These are phyloP conservation scores for Panellus pusillus DNA, from an alignment of 768 basidiomycete species.

Conservation along the genomic window DNA sequence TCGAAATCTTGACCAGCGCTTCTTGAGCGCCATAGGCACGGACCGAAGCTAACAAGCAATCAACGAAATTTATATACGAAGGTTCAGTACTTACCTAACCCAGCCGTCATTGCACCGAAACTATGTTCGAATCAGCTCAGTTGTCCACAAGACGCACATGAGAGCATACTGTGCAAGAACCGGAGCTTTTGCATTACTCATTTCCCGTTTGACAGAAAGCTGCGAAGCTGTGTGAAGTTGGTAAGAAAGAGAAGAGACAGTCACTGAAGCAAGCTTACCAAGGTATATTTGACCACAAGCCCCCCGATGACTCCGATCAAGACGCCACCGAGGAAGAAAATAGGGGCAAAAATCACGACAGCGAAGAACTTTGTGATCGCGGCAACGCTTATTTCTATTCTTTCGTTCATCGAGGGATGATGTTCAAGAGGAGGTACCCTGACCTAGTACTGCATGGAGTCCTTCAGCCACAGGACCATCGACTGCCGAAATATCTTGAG, in stretches of 20 bases:
- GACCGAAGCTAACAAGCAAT: conserved; percentile 45
- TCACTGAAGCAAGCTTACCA: conserved; percentile 2
- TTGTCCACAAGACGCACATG: not conserved
- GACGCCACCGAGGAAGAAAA: conserved; percentile 47
- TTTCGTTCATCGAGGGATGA: conserved; percentile 28
- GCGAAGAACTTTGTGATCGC: conserved; percentile 45
- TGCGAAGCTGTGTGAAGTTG: conserved; percentile 8
- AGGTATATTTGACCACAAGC: conserved; percentile 46
- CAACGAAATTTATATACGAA: not conserved
- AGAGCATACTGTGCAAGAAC: conserved; percentile 15
- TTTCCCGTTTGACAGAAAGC: conserved; percentile 28
- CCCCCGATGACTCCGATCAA: conserved; percentile 41
- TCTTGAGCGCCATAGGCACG: conserved; percentile 65
- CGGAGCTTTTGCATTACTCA: conserved; percentile 10
- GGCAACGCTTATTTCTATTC: conserved; percentile 23
- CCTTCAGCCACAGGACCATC: conserved; percentile 42
- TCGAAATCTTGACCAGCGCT: conserved; percentile 43
- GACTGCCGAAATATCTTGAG: conserved; percentile 62
- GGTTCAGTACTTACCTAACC: not conserved
- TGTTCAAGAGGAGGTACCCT: conserved; percentile 33
- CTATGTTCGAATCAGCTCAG: not conserved
- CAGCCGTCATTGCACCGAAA: conserved; percentile 5
- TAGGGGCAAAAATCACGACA: conserved; percentile 44
- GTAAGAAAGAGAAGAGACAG: not conserved
- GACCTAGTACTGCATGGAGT: conserved; percentile 24